Evolutionary conservation across 345 rosid species (phyloP), one percentile per base, ranked within the genome.

Genomic region (Heritiera fomes): DNA sequence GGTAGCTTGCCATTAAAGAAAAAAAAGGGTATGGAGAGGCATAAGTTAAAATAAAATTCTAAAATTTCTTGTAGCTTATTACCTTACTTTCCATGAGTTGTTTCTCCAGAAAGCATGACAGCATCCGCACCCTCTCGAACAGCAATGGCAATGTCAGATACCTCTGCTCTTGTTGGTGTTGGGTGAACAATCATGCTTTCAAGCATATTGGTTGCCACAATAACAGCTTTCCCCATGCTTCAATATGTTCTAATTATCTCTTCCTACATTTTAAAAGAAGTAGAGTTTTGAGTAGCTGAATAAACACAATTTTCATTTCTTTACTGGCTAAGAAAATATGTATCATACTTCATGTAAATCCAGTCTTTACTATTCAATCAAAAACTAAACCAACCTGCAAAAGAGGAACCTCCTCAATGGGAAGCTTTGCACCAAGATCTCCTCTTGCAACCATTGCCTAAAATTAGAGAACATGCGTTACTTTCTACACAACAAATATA

Each of bases 61-160:
- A 45, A 59, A 41, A 73, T 50, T 14, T 55, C 49, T 55, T 3
- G 41, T 18, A 69, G 23, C 55, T 69, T 20, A 23, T 14, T 7
- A 58, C 84, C 99, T 86, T 83, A 96, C 99, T 94, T 96, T 73
- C 98, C 98, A 62, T 96, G 97, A 82, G 99, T 97, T 83, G 98
- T 96, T 88, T 95, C 99, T 83, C 99, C 99, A 45, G 99, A 95
- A 84, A 95, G 99, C 99, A 95, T 95, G 15, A 95, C 90, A 10
- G 97, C 28, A 23, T 23, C 28, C 28, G 28, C 28, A 23, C 28
- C 28, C 28, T 23, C 28, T 23, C 28, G 28, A 23, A 23, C 28
- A 23, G 28, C 28, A 23, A 23, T 23, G 28, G 28, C 28, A 23
- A 23, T 23, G 28, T 23, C 28, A 23, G 0, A 23, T 23, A 23